Percentiles rank a stretch among this genome's conserved stretches.
Conservation (phyloP, 2,329 filamentous ascomycete species). For the Zopfia rhizophila region DNA sequence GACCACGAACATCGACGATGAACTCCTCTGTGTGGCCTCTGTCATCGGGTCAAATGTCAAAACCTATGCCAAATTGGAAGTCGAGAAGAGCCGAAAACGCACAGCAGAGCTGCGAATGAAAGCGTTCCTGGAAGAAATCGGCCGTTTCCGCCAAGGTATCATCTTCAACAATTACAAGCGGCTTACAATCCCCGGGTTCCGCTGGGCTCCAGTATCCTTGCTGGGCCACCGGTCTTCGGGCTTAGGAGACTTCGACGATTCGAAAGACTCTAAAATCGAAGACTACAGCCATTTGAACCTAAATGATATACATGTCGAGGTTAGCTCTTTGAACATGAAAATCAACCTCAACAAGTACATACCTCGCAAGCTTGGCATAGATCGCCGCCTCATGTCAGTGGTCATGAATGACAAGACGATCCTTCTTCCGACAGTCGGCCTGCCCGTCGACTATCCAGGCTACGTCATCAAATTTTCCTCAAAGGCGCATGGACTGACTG, state of each 20-base stretch:
- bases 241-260: conserved; percentile 20
- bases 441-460: conserved; percentile 25
- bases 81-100: conserved; percentile 15
- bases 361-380: conserved; percentile 18
- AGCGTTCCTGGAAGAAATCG: conserved; percentile 26
- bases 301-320: conserved; percentile 23
- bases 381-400: conserved; percentile 20
- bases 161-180: conserved; percentile 26
- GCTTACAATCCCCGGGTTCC: conserved; percentile 22
- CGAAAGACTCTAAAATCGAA: conserved; percentile 21
- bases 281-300: conserved; percentile 22
- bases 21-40: conserved; percentile 24
- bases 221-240: conserved; percentile 22
- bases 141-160: conserved; percentile 22
- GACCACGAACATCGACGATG: conserved; percentile 24
- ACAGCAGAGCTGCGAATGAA: conserved; percentile 25
- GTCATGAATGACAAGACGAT: conserved; percentile 23
- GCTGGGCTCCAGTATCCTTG: conserved; percentile 23
- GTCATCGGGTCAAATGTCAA: conserved; percentile 24
- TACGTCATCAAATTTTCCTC: conserved; percentile 20
- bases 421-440: conserved; percentile 24
- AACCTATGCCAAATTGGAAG: conserved; percentile 20
- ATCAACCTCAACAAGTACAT: conserved; percentile 28
- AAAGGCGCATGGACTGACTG: conserved; percentile 20
- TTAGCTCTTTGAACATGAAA: conserved; percentile 17